These are phyloP conservation scores for Gossypium schwendimanii DNA, from an alignment of 441 rosid species.

Conservation along the genomic window DNA sequence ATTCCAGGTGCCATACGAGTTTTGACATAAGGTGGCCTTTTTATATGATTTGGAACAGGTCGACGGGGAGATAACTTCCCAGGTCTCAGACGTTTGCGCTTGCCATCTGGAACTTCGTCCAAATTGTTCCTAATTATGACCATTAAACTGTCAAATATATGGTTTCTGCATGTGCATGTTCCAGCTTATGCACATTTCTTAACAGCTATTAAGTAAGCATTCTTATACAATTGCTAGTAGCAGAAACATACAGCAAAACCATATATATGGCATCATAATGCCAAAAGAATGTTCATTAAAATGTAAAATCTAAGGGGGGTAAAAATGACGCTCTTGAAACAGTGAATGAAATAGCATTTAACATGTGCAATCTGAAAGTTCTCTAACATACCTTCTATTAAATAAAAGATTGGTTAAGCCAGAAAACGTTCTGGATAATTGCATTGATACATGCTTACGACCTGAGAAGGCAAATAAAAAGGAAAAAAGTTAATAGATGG, in stretches of 20 bases:
- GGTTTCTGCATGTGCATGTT: neutral
- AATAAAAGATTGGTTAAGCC: slow-evolving; percentile 59
- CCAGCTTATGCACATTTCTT: neutral
- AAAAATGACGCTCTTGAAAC: neutral
- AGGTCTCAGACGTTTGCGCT: slow-evolving; percentile 51
- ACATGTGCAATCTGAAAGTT: neutral
- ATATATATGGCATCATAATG: neutral
- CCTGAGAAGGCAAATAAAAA: slow-evolving; percentile 29
- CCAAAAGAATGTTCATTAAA: neutral
- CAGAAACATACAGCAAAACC: neutral
- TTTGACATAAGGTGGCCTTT: slow-evolving; percentile 62
- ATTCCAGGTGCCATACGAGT: slow-evolving; percentile 53
- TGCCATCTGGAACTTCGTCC: slow-evolving; percentile 37
- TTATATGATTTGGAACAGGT: slow-evolving; percentile 63
- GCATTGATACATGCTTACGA: slow-evolving; percentile 54
- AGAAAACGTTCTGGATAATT: slow-evolving; percentile 51
- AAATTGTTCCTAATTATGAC: slow-evolving; percentile 35
- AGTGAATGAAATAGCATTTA: neutral
- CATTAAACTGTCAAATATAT: slow-evolving; percentile 12
- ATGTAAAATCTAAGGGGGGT: neutral
- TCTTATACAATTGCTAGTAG: neutral
- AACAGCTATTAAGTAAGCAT: neutral
- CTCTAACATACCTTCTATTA: slow-evolving; percentile 53
- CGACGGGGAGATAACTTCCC: slow-evolving; percentile 69
- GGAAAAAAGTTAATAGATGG: neutral